Evolutionary conservation across 2,329 filamentous ascomycete genomes (phyloP).

Genomic region (Fusarium sp.): DNA sequence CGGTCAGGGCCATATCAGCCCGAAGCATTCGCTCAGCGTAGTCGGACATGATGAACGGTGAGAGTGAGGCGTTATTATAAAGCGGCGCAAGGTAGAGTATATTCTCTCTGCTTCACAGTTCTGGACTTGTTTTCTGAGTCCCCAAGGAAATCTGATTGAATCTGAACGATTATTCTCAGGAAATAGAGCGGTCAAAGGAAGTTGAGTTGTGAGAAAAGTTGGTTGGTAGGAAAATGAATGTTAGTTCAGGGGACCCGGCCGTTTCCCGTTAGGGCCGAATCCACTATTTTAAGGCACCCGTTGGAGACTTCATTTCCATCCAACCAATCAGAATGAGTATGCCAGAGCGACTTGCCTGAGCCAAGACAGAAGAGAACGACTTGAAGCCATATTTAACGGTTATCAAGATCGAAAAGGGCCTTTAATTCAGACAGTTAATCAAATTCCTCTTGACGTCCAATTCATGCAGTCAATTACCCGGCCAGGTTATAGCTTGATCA

Average conservation of each 20-base stretch:
- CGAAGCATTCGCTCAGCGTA: background rate
- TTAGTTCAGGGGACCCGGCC: background rate
- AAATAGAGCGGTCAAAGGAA: background rate
- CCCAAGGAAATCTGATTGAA: fast-evolving
- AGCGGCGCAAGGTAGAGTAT: too few species aligned
- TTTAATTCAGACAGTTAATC: too few species aligned
- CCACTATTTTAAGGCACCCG: background rate
- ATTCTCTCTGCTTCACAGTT: background rate
- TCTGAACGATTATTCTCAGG: background rate
- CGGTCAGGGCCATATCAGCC: constrained; percentile 14
- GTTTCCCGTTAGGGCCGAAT: background rate
- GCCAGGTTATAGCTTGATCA: too few species aligned
- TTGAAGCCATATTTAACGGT: background rate
- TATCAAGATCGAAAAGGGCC: background rate
- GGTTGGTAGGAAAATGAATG: background rate
- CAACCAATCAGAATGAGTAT: background rate
- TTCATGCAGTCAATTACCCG: too few species aligned
- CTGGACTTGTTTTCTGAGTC: fast-evolving
- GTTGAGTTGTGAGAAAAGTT: background rate
- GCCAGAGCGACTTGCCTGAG: too few species aligned
- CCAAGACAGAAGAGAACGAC: background rate
- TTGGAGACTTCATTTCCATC: background rate
- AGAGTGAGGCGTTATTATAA: background rate
- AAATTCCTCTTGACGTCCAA: too few species aligned
- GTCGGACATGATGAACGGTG: background rate